Evolutionary conservation across 2,329 filamentous ascomycete genomes (phyloP), one percentile per base, ranked within the genome.

Genomic region (Lojkania enalia): DNA sequence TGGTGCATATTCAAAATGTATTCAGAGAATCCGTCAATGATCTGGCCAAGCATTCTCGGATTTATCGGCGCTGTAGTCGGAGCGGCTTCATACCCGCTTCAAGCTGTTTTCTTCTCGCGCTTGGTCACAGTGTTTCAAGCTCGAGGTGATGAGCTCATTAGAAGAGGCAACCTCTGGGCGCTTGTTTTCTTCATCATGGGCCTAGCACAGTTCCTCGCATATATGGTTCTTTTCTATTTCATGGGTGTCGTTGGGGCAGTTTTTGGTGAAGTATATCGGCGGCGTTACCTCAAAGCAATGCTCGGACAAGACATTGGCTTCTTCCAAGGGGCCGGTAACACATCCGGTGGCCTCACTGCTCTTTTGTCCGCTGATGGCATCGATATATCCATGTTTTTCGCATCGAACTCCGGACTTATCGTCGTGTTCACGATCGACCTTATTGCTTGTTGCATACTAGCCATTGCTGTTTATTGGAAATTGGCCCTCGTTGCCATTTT

Each of bases 311-410:
- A 96, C 51, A 89, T 96, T 35, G 76, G 83, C 20, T 96, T 90
- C 69, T 96, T 95, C 58, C 91, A 96, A 66, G 79, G 76, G 21
- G 88, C 94, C 48, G 86, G 92, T 67, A 95, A 96, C 66, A 89
- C 87, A 4, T 84, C 89, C 3, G 91, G 92, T 53, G 87, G 89
- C 1, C 74, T 96, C 59, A 95, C 90, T 0, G 89, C 50, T 1
- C 94, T 95, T 72, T 75, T 96, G 11, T 91, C 88, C 2, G 95
- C 89, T 0, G 86, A 95, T 70, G 88, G 90, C 0, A 94, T 89
- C 0, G 85, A 94, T 61, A 77, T 96, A 21, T 86, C 89, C 19
- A 89, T 91, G 13, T 82, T 96, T 39, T 91, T 87, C 54, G 91
- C 90, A 37, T 81, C 83, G 13, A 95, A 89, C 0, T 80, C 96